Percentiles rank a stretch among this genome's conserved stretches.
Conservation (phyloP, 352 stramenopile genomes). For the Phytophthora cryptogea region DNA sequence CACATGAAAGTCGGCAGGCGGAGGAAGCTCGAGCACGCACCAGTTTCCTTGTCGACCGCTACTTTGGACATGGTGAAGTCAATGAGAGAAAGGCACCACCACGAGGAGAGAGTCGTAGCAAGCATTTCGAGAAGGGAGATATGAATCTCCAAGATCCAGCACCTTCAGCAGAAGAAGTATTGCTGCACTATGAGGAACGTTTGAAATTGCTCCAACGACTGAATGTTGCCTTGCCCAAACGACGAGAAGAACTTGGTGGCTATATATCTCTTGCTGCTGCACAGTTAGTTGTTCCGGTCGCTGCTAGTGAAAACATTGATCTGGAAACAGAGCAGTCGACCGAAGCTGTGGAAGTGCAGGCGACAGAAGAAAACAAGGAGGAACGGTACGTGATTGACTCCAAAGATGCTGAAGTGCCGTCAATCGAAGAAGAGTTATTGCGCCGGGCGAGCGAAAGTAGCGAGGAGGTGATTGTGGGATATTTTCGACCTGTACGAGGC, state of each 20-base stretch:
- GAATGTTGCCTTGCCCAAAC: constrained; percentile 40
- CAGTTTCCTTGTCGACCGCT: constrained; percentile 49
- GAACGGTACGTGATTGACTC: not conserved
- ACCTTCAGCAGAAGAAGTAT: constrained; percentile 11
- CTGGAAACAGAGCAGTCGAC: not conserved
- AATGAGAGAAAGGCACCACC: not conserved
- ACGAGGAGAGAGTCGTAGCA: constrained; percentile 6
- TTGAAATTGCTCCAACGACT: constrained; percentile 40
- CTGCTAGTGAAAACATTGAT: not conserved
- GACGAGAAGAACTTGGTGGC: constrained; percentile 12
- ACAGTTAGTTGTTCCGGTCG: not conserved
- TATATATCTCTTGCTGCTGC: not conserved
- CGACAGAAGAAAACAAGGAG: not conserved
- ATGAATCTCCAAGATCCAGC: constrained; percentile 11
- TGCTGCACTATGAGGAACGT: constrained; percentile 41
- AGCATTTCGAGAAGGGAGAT: not conserved
- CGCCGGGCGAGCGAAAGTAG: constrained; percentile 16
- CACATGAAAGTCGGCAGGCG: constrained; percentile 24
- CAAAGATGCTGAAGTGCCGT: constrained; percentile 1
- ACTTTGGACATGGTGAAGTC: constrained; percentile 39
- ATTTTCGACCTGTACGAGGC: constrained; percentile 31
- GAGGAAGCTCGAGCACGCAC: constrained; percentile 40
- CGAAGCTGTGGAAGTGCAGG: not conserved
- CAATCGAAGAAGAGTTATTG: constrained; percentile 5
- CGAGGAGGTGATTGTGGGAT: constrained; percentile 49